Evolutionary conservation across 2,329 filamentous ascomycete genomes (phyloP).

Genomic region (Tolypocladium paradoxum): DNA sequence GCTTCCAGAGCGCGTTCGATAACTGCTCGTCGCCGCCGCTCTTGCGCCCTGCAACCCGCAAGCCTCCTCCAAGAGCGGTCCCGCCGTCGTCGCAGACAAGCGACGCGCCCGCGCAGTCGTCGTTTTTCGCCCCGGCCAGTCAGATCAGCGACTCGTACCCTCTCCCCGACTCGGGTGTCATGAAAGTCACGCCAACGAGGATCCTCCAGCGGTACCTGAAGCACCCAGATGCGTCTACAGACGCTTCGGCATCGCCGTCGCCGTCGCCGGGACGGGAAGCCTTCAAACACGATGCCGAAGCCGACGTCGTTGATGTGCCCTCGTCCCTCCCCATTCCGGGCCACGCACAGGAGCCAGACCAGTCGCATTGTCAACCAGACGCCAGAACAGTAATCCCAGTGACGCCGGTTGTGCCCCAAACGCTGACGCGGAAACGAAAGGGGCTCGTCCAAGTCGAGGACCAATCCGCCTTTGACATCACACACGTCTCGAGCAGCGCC

Average conservation of each 20-base stretch:
- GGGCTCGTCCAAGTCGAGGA: not conserved
- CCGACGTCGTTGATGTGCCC: constrained; percentile 7
- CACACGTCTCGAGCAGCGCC: constrained; percentile 22
- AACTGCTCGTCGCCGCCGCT: constrained; percentile 27
- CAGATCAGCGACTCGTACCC: constrained; percentile 45
- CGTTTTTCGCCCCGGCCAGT: constrained; percentile 35
- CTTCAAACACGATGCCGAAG: no score
- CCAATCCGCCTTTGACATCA: constrained; percentile 12
- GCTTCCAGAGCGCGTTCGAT: constrained; percentile 33
- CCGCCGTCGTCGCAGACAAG: constrained; percentile 5
- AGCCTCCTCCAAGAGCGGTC: not conserved
- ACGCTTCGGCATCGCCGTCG: constrained; percentile 13
- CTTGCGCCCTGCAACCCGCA: not conserved
- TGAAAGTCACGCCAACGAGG: constrained; percentile 34
- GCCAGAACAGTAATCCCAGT: constrained; percentile 12
- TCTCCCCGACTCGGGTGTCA: constrained; percentile 18
- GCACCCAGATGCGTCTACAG: constrained; percentile 10
- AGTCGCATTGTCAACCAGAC: constrained; percentile 1
- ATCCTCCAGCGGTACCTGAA: constrained; percentile 39
- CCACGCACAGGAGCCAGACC: constrained; percentile 1
- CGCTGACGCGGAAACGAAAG: not conserved
- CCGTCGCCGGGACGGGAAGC: not conserved
- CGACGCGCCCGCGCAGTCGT: constrained; percentile 14
- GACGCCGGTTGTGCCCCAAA: constrained; percentile 8
- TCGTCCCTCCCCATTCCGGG: constrained; percentile 14